Evolutionary conservation across 139 green algal genomes (phyloP), one percentile per base, ranked within the genome.

Genomic region (Closterium sp.): DNA sequence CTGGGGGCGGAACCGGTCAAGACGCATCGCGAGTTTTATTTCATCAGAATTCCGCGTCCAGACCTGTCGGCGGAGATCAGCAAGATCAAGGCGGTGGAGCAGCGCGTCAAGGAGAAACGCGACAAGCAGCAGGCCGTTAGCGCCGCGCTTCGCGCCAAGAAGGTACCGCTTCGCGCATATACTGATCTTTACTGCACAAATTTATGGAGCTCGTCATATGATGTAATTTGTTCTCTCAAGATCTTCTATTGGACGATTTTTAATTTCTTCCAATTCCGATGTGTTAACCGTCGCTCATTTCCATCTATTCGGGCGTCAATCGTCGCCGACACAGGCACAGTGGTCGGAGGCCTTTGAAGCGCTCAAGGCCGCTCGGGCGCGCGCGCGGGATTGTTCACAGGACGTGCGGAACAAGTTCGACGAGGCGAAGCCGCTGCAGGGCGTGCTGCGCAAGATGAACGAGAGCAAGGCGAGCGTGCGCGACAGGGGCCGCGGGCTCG

Each of bases 381-480:
- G 84, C 34, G 79, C 86, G 73, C 50, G 70, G 29, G 50, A n/a
- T 31, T 91, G 79, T 32, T 92, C 86, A 17, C 38, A 93, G 17
- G 91, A 93, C 88, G 38, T 93, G 87, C 79, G 29, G 50, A 87
- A 6, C 24, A 93, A 93, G 70, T 88, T 93, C 84, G n/a, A 70
- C 34, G 91, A 93, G 70, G 84, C 79, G 32, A 88, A 93, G 32
- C 91, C 91, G 89, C 79, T 93, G 91, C 89, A 89, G 62, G 89
- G 70, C 31, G 31, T 31, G 24, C 70, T 93, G 88, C 88, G 50
- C 27, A 92, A 93, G 88, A 45, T 93, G 31, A 89, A 92, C 34
- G 91, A 93, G 31, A 89, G 32, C n/a, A 50, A 89, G 31, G 34
- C 31, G 11, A 32, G 30, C 32, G 91, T 30, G 34, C 31, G 87